Conservation (phyloP, 345 rosid species). For the Boechera retrofracta region DNA sequence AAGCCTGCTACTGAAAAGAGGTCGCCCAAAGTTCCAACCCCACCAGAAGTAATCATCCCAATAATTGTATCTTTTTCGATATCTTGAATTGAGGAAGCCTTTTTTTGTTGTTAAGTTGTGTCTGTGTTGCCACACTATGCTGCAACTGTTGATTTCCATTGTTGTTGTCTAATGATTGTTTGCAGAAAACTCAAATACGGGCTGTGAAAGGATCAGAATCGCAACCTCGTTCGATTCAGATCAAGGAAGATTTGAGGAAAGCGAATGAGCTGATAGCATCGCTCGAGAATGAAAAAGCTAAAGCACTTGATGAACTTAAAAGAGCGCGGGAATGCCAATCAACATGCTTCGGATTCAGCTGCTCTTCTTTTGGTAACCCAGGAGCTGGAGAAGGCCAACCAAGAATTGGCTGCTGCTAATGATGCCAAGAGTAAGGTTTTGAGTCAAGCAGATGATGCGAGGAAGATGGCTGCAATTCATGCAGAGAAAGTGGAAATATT, state of each 20-base stretch:
- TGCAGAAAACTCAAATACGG: conserved; percentile 67
- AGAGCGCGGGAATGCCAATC: conserved; percentile 54
- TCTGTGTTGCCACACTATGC: conserved; percentile 21
- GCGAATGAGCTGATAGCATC: conserved; percentile 70
- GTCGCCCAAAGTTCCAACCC: conserved; percentile 61
- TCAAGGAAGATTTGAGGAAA: conserved; percentile 87
- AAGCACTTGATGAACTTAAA: conserved; percentile 66
- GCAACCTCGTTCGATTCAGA: conserved; percentile 61
- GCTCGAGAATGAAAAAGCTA: conserved; percentile 77
- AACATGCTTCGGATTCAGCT: conserved; percentile 73
- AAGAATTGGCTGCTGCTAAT: conserved; percentile 67
- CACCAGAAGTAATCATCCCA: conserved; percentile 67
- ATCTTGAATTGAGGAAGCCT: neutral
- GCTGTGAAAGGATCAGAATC: conserved; percentile 62
- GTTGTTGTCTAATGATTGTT: conserved; percentile 14
- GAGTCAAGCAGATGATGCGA: conserved; percentile 86
- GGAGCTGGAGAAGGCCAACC: conserved; percentile 73
- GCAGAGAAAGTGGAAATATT: conserved; percentile 77
- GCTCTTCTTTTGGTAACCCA: conserved; percentile 63
- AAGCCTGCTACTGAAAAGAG: conserved; percentile 68
- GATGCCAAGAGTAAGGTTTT: conserved; percentile 78
- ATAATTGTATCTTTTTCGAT: neutral
- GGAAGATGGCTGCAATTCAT: conserved; percentile 80
- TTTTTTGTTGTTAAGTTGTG: conserved; percentile 12
- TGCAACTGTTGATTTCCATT: neutral